A percentile compares a stretch with the other conserved stretches of the same genome.
Evolutionary conservation across 257 asterid genomes (phyloP).

Genomic region (Solanum sitiens): DNA sequence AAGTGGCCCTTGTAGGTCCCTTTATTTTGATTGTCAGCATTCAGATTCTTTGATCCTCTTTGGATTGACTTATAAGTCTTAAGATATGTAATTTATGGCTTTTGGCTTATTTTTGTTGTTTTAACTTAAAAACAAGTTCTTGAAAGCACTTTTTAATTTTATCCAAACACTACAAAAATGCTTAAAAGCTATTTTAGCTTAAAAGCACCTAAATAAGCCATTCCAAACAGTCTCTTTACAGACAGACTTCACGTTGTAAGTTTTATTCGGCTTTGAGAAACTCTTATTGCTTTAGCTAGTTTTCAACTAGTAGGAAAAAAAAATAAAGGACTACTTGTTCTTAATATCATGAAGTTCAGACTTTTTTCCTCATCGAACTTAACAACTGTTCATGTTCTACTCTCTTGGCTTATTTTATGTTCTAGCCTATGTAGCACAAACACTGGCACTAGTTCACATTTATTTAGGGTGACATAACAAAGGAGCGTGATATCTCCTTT

Average conservation of each 20-base stretch:
- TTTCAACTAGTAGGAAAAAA: not conserved
- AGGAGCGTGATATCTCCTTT: not conserved
- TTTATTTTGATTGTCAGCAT: not conserved
- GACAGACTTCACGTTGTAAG: not conserved
- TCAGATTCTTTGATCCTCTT: not conserved
- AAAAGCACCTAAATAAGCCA: not conserved
- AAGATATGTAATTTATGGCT: not conserved
- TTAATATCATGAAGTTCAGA: not conserved
- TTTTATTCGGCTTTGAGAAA: not conserved
- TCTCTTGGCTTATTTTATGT: not conserved
- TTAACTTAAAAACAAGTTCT: not conserved
- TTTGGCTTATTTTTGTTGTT: not conserved
- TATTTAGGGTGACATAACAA: not conserved
- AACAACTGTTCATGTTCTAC: not conserved
- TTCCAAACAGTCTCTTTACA: not conserved
- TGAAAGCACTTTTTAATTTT: not conserved
- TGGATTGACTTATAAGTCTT: not conserved
- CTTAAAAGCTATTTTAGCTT: not conserved
- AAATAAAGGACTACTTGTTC: not conserved
- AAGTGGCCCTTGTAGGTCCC: conserved; percentile 16
- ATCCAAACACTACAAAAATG: not conserved
- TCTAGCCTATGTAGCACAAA: not conserved
- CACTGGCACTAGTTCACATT: not conserved
- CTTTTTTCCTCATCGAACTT: not conserved
- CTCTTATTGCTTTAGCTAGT: not conserved